Evolutionary conservation across 2,329 filamentous ascomycete genomes (phyloP).

Genomic region (Myriosclerotinia scirpicola): DNA sequence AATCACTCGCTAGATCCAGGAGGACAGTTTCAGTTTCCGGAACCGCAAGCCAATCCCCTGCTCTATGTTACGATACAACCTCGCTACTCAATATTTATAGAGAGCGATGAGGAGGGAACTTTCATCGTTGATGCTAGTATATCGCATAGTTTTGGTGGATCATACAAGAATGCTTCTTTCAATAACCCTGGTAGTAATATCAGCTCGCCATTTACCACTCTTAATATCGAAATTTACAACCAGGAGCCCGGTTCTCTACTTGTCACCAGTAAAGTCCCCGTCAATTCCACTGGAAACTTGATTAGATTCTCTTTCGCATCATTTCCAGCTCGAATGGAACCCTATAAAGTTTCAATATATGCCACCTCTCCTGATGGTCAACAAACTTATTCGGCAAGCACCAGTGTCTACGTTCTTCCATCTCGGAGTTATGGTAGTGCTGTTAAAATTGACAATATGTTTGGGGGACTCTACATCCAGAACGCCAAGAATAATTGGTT

Average conservation of each 20-base stretch:
- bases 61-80: slow-evolving; percentile 49
- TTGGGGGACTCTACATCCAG: slow-evolving; percentile 47
- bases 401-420: slow-evolving; percentile 46
- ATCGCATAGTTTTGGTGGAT: slow-evolving; percentile 43
- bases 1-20: slow-evolving; percentile 50
- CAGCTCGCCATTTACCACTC: slow-evolving; percentile 27
- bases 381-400: slow-evolving; percentile 42
- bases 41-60: slow-evolving; percentile 41
- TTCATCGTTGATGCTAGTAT: slow-evolving; percentile 48
- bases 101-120: slow-evolving; percentile 43
- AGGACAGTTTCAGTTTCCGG: slow-evolving; percentile 48
- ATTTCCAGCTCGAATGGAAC: slow-evolving; percentile 38
- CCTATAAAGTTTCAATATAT: slow-evolving; percentile 44
- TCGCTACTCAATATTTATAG: slow-evolving; percentile 50
- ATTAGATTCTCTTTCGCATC: slow-evolving; percentile 41
- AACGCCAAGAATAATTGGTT: slow-evolving; percentile 38
- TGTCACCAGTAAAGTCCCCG: slow-evolving; percentile 36
- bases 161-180: slow-evolving; percentile 37
- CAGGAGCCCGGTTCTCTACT: slow-evolving; percentile 35
- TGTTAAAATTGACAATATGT: slow-evolving; percentile 49
- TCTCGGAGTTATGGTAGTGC: slow-evolving; percentile 47
- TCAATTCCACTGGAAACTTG: slow-evolving; percentile 44
- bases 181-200: slow-evolving; percentile 26
- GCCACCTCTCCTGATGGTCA: slow-evolving; percentile 39
- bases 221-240: slow-evolving; percentile 39